Evolutionary conservation across 768 basidiomycete genomes (phyloP), one percentile per base, ranked within the genome.

Genomic region (Chalciporus chontae): DNA sequence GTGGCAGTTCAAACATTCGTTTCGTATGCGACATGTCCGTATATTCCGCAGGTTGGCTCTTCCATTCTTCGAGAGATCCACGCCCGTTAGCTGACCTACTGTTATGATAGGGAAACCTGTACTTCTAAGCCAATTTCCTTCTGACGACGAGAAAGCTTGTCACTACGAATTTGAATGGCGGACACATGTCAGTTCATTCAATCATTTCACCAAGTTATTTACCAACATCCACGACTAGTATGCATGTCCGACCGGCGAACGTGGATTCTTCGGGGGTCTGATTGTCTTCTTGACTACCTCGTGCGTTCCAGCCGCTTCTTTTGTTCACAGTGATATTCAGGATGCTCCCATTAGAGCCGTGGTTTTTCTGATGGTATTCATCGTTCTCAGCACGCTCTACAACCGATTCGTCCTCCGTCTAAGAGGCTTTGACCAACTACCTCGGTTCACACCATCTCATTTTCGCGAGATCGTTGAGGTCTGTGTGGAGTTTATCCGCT

Each of bases 121-220:
- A 14, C 73, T 94, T 4, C 66, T 90, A 3, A 83, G 80, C 2
- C 81, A 86, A 43, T 77, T 91, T 19, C 80, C 81, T 8, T 71
- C 71, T 8, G 77, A 79, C 14, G 81, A 85, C 29, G 78, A 84
- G 8, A 62, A 61, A 23, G 81, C 80, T n/a, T 94, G 92, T 64
- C 78, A 82, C 11, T 93, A 84, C 63, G 79, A 87, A 50, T 69
- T 94, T 34, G 90, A 94, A 70, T 94, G 92, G 92, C 73, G 77
- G 48, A 92, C 87, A 5, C 82, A 81, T 57, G 90, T 92, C 56
- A 59, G 79, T 66, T 24, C 19, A 23, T n/a, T 26, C 31, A n/a
- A 2, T 32, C 3, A 13, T 27, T 5, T 51, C 24, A 13, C 21
- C 2, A 9, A 3, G 8, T 8, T 11, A 9, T 21, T 27, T 8